Conservation (phyloP, 2,329 filamentous ascomycete species). For the Pyrenophora graminea region DNA sequence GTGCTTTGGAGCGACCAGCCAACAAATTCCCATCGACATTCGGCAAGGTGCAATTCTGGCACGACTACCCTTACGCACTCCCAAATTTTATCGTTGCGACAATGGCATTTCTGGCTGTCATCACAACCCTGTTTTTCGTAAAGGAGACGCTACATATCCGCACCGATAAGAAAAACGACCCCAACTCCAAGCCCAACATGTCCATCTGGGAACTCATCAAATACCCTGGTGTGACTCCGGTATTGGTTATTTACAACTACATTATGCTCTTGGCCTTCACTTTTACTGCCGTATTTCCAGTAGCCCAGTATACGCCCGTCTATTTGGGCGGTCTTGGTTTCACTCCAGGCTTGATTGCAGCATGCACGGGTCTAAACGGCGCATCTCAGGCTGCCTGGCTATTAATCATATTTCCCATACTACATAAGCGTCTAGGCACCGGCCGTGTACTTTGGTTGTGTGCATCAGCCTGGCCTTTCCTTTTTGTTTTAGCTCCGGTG, state of each 20-base stretch:
- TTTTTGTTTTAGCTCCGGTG: constrained; percentile 61
- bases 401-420: constrained; percentile 67
- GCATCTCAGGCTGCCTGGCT: constrained; percentile 72
- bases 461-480: constrained; percentile 64
- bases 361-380: constrained; percentile 68
- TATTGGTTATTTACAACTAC: constrained; percentile 68
- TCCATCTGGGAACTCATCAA: constrained; percentile 62
- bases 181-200: constrained; percentile 37
- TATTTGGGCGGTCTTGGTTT: constrained; percentile 69
- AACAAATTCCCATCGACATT: constrained; percentile 66
- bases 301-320: constrained; percentile 69
- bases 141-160: constrained; percentile 57
- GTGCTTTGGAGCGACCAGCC: constrained; percentile 72
- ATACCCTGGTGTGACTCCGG: constrained; percentile 66
- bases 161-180: constrained; percentile 20
- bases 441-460: constrained; percentile 66
- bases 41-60: constrained; percentile 60
- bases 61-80: constrained; percentile 68
- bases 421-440: constrained; percentile 70
- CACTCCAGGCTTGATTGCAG: constrained; percentile 64
- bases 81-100: constrained; percentile 62
- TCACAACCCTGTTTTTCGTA: constrained; percentile 60
- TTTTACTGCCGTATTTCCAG: constrained; percentile 71
- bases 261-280: constrained; percentile 70
- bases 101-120: constrained; percentile 59